Conservation (phyloP, 495 filamentous ascomycete species). For the Penicillium herquei region DNA sequence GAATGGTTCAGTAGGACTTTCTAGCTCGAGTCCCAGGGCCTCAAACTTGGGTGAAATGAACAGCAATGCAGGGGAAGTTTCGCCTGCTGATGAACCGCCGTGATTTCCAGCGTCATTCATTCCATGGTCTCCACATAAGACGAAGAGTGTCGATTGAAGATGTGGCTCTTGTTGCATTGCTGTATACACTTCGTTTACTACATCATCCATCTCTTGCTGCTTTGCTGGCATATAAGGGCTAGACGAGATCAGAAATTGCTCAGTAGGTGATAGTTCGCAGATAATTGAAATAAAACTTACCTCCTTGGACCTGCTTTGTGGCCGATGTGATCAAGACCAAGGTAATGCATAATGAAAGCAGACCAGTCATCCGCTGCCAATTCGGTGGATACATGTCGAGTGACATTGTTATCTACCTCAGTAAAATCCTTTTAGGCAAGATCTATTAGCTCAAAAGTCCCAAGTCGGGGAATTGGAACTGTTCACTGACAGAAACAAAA, state of each 20-base stretch:
- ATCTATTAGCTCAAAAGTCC: not conserved
- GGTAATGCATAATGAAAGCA: constrained; percentile 89
- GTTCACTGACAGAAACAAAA: constrained; percentile 83
- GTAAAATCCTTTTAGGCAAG: constrained; percentile 75
- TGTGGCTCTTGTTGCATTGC: constrained; percentile 69
- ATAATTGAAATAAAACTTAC: constrained; percentile 32
- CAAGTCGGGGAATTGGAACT: not conserved
- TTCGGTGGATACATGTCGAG: constrained; percentile 78
- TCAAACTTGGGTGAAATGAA: constrained; percentile 88
- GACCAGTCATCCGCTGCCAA: constrained; percentile 81
- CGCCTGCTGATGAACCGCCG: constrained; percentile 85
- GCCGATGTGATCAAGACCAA: constrained; percentile 96
- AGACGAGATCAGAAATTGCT: constrained; percentile 11
- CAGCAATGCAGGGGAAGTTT: constrained; percentile 88
- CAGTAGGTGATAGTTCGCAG: not conserved
- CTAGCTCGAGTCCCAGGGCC: constrained; percentile 40
- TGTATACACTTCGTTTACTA: constrained; percentile 72
- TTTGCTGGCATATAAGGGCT: constrained; percentile 91
- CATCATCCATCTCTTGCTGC: constrained; percentile 88
- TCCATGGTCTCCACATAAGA: constrained; percentile 91
- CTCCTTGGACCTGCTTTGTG: constrained; percentile 92
- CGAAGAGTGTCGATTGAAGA: constrained; percentile 73
- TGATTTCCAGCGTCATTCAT: constrained; percentile 99
- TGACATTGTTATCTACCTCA: constrained; percentile 97
- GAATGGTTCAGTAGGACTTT: constrained; percentile 40